phyloP scores from a whole-genome alignment of 2,329 filamentous ascomycete species.

The Cytospora chrysosperma region DNA sequence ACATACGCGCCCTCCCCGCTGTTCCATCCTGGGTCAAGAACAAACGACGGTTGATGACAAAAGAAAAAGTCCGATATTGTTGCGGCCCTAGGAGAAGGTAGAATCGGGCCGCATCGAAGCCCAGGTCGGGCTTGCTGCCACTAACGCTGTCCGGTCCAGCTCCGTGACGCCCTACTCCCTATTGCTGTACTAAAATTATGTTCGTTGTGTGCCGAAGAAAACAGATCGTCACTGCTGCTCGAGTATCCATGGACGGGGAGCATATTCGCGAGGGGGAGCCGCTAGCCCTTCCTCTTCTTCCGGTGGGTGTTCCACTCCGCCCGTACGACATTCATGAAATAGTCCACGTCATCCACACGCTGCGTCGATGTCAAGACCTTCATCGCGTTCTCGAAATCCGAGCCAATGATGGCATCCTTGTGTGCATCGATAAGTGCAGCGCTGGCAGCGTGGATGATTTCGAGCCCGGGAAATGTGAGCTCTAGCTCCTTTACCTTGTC shows the following conservation, averaged over 20 bases:
- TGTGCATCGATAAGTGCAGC: constrained; percentile 90
- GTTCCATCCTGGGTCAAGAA: not conserved
- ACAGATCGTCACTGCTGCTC: not conserved
- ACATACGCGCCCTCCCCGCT: constrained; percentile 9
- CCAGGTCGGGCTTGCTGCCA: not conserved
- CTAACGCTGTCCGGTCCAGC: constrained; percentile 19
- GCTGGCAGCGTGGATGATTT: constrained; percentile 85
- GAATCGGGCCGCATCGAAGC: not conserved
- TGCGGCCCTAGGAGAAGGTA: not conserved
- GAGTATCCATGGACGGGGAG: not conserved
- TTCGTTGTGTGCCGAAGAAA: not conserved
- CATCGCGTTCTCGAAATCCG: constrained; percentile 97
- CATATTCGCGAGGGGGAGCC: not conserved
- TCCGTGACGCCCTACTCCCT: constrained; percentile 10
- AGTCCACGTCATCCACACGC: constrained; percentile 88
- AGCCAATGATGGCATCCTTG: constrained; percentile 82
- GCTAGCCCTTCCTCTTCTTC: constrained; percentile 39
- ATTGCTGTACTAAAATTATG: not conserved
- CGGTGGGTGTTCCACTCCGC: constrained; percentile 77
- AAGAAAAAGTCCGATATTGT: constrained; percentile 10
- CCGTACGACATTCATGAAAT: constrained; percentile 74
- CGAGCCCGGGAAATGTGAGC: constrained; percentile 55
- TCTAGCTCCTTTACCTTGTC: constrained; percentile 17
- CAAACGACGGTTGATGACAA: constrained; percentile 7
- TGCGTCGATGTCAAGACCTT: constrained; percentile 94